Base-by-base conservation (phyloP, 1,284 basidiomycete genomes). In the Naganishia sp. region DNA sequence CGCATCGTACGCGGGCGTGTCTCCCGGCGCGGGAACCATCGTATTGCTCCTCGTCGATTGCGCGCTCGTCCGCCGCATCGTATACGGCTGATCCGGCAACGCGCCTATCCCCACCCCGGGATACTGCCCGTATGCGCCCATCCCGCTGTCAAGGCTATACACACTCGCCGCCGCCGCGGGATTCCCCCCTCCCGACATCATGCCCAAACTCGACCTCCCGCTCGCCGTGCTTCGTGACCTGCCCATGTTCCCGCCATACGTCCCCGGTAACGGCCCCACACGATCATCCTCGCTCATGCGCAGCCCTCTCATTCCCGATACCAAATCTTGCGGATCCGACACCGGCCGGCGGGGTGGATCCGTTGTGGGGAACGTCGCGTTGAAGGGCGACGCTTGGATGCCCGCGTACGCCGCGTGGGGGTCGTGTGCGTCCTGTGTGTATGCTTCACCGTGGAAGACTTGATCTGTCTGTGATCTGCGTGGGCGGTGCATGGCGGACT, bases 71-170 rank as follows among this genome's bases (percentile, higher is more conserved):
- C 64, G 23, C 10, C 64, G 42, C 41, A 21, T 49, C 35, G 28
- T 21, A 47, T 46, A 51, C 28, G 25, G 63, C 23, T 39, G 43
- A 45, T 45, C 57, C 18, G 46, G 46, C 9, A 13, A 21, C 0
- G 21, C 31, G n/a, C 42, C 42, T 17, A n/a, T n/a, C 15, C 42
- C 57, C n/a, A n/a, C 23, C 2, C 47, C 49, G 43, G 45, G 66
- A 21, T 57, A 60, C 9, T 63, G 46, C 5, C 60, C 65, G 66
- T 79, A 78, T 21, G 74, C 76, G 23, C 75, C 74, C 71, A 78
- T 73, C 0, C 77, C 78, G 5, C 75, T 74, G 67, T 79, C 78
- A 42, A 79, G 61, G 43, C 74, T 76, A 64, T 79, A 79, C 28
- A 79, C 78, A 56, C 75, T 77, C 0, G 78, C 77, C 0, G 76